These are phyloP conservation scores for Phlyctochytrium bullatum DNA, from an alignment of 192 early-diverging fungal species.

Conservation along the genomic window DNA sequence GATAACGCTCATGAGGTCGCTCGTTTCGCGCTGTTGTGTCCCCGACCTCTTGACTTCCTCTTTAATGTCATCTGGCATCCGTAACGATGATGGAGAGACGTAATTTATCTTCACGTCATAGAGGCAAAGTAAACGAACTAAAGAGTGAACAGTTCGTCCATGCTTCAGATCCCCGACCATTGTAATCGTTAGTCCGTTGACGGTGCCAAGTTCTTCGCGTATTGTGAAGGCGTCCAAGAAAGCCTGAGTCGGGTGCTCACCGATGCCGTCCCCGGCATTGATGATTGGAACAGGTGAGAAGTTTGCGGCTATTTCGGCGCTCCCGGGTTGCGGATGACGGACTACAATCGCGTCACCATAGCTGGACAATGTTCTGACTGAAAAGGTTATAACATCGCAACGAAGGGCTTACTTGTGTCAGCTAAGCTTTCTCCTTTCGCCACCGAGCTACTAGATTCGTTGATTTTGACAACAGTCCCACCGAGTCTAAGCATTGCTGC, in stretches of 20 bases:
- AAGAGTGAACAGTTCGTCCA: constrained; percentile 95
- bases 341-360: constrained; percentile 93
- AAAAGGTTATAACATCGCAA: constrained; percentile 3
- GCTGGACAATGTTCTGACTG: constrained; percentile 83
- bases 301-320: constrained; percentile 77
- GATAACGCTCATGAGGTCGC: constrained; percentile 74
- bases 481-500: constrained; percentile 93
- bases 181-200: constrained; percentile 93
- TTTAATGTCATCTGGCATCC: constrained; percentile 83
- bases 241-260: constrained; percentile 98
- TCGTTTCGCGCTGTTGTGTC: constrained; percentile 66
- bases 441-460: constrained; percentile 80
- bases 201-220: constrained; percentile 86
- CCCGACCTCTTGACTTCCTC: constrained; percentile 36
- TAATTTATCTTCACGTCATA: constrained; percentile 95
- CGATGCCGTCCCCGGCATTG: constrained; percentile 95
- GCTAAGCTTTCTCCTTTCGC: constrained; percentile 94
- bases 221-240: constrained; percentile 96
- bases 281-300: constrained; percentile 89
- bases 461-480: constrained; percentile 83
- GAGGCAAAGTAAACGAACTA: constrained; percentile 82
- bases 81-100: constrained; percentile 77
- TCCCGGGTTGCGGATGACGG: constrained; percentile 89
- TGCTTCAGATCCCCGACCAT: constrained; percentile 97
- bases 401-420: constrained; percentile 61